Conservation (phyloP, 2,329 filamentous ascomycete species). For the Paradendryphiella salina region DNA sequence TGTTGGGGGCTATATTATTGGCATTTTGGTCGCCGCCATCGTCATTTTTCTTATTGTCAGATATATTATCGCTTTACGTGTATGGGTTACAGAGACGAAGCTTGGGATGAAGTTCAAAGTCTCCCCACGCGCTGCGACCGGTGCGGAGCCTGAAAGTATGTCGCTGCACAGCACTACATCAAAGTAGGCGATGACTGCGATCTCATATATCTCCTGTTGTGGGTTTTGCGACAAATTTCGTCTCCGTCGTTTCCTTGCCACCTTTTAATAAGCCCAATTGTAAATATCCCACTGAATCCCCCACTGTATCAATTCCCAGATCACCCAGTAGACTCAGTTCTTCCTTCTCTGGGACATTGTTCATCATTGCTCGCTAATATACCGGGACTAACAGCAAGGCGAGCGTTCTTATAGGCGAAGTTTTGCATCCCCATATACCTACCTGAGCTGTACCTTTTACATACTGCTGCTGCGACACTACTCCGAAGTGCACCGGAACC, state of each 20-base stretch:
- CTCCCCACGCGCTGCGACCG: conserved; percentile 9
- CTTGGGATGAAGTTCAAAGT: conserved; percentile 48
- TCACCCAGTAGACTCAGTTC: not conserved
- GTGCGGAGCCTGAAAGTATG: conserved; percentile 26
- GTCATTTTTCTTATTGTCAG: conserved; percentile 50
- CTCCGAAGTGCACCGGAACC: too few species aligned
- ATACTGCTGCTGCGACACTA: too few species aligned
- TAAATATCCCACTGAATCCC: not conserved
- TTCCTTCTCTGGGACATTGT: not conserved
- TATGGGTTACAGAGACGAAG: conserved; percentile 52
- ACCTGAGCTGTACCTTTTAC: too few species aligned
- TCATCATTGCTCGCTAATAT: not conserved
- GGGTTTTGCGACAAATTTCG: not conserved
- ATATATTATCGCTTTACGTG: conserved; percentile 46
- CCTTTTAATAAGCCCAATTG: not conserved
- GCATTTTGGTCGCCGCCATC: conserved; percentile 47
- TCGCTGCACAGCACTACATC: conserved; percentile 24
- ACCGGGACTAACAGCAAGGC: not conserved
- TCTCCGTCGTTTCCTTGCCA: not conserved
- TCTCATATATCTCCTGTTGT: not conserved
- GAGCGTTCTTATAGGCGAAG: too few species aligned
- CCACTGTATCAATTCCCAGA: not conserved
- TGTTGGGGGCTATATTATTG: conserved; percentile 67
- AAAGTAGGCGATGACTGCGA: conserved; percentile 17
- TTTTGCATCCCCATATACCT: not conserved